Conservation (phyloP, 2,329 filamentous ascomycete genomes). For the Ophiostoma sp. region DNA sequence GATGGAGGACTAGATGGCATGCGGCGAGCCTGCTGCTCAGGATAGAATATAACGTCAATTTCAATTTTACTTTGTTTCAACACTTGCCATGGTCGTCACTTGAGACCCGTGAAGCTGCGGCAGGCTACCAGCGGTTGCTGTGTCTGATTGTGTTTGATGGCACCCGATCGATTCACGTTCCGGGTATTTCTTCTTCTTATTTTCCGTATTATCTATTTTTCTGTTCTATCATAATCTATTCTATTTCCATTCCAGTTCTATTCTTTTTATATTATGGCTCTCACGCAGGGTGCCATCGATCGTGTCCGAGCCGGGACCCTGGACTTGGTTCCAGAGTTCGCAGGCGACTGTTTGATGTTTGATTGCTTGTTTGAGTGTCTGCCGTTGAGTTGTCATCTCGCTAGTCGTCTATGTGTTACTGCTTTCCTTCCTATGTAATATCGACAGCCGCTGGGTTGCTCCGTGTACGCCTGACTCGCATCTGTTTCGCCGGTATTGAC, state of each 20-base stretch:
- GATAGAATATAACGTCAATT: slow-evolving; percentile 1
- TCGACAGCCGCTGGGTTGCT: not conserved
- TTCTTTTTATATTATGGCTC: too few species aligned
- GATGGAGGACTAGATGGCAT: slow-evolving; percentile 46
- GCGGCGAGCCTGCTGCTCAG: not conserved
- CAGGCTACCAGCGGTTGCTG: not conserved
- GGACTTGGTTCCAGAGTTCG: not conserved
- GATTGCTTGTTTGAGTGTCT: not conserved
- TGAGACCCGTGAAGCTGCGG: not conserved
- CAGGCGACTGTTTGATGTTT: not conserved
- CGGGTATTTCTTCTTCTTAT: too few species aligned
- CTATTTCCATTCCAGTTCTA: too few species aligned
- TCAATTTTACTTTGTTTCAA: not conserved
- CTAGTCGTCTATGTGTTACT: not conserved
- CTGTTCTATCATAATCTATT: too few species aligned
- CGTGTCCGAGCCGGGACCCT: not conserved
- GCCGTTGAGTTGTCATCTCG: not conserved
- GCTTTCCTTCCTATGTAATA: not conserved
- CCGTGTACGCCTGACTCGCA: not conserved
- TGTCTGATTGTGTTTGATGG: not conserved
- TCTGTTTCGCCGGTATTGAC: not conserved
- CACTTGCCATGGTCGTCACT: not conserved
- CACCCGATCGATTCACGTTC: too few species aligned
- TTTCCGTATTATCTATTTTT: too few species aligned
- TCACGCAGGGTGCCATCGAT: not conserved